Conservation (phyloP, 2,329 filamentous ascomycete species). For the Calonectria pauciramosa region DNA sequence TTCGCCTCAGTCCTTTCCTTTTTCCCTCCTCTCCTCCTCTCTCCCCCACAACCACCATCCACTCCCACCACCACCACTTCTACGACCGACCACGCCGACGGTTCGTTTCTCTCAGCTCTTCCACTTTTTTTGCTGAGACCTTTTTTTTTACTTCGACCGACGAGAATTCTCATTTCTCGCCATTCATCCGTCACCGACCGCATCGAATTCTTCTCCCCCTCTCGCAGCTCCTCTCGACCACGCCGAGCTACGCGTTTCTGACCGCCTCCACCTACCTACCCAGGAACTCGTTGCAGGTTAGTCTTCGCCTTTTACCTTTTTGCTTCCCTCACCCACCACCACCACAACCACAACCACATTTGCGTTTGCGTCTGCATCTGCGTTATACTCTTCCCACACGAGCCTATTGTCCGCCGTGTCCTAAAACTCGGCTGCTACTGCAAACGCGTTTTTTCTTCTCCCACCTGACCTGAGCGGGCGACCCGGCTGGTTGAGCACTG, state of each 20-base stretch:
- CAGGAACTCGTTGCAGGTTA: constrained; percentile 40
- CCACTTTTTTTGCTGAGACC: not conserved
- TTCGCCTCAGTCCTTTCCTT: constrained; percentile 33
- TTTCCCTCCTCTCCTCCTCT: constrained; percentile 37
- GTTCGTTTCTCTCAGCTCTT: constrained; percentile 6
- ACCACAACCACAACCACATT: not conserved
- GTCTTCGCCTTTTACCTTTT: constrained; percentile 21
- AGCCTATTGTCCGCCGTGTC: not conserved
- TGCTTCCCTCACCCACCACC: not conserved
- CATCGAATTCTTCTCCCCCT: constrained; percentile 7
- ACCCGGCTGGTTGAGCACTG: constrained; percentile 20
- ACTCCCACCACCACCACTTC: constrained; percentile 29
- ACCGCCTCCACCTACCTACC: constrained; percentile 40
- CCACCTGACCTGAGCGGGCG: not conserved
- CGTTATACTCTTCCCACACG: constrained; percentile 3
- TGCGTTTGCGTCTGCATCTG: constrained; percentile 3
- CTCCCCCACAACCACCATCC: constrained; percentile 33
- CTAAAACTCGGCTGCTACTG: constrained; percentile 15
- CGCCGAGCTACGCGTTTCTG: constrained; percentile 41
- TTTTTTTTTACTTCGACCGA: constrained; percentile 22
- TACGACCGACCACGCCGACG: constrained; percentile 20
- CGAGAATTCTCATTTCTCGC: constrained; percentile 13
- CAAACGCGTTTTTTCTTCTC: constrained; percentile 26
- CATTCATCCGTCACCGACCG: constrained; percentile 22
- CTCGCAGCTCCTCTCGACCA: constrained; percentile 26